phyloP scores from a whole-genome alignment of 2,329 filamentous ascomycete species.

The Botrytis paeoniae region DNA sequence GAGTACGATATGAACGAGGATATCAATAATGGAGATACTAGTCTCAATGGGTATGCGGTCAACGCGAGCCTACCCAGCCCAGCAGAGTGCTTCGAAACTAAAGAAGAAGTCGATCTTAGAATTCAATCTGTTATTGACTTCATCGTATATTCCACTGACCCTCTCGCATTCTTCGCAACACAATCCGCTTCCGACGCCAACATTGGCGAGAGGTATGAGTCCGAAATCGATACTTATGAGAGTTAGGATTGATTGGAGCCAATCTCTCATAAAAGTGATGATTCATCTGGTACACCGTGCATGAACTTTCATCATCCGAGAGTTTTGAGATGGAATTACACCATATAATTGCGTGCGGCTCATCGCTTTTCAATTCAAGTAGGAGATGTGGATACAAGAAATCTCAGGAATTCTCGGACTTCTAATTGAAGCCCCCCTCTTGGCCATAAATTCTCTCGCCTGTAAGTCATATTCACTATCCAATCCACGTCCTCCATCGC shows the following conservation, averaged over 20 bases:
- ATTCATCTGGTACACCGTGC: neutral
- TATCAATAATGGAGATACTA: neutral
- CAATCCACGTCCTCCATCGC: neutral
- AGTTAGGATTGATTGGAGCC: neutral
- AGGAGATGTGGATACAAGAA: neutral
- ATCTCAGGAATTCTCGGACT: neutral
- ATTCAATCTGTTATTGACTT: neutral
- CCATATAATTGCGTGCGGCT: too few species aligned
- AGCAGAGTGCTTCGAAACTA: neutral
- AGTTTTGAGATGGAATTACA: neutral
- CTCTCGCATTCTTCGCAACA: neutral
- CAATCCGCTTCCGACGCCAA: neutral
- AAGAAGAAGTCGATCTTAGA: neutral
- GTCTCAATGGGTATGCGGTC: neutral
- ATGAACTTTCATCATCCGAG: neutral
- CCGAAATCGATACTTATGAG: neutral
- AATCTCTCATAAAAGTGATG: neutral
- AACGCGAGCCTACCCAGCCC: too few species aligned
- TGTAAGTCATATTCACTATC: neutral
- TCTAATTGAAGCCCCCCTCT: neutral
- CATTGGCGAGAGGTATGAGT: neutral
- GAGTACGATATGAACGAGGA: neutral
- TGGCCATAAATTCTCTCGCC: neutral
- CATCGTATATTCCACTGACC: neutral
- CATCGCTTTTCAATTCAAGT: rapidly evolving